Evolutionary conservation across 306 rosid genomes (phyloP).

Genomic region (Acacia confusa): DNA sequence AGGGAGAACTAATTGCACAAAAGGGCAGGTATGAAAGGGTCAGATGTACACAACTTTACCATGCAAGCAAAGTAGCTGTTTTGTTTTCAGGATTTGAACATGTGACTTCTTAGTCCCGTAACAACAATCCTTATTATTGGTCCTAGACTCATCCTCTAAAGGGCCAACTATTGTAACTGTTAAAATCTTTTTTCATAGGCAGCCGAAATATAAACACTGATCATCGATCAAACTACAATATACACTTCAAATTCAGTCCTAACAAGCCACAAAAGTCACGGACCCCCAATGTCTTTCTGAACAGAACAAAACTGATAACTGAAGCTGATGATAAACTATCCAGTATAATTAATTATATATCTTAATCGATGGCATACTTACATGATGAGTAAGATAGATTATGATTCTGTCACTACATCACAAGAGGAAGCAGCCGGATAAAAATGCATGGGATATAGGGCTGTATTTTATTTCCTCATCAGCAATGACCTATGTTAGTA

Average conservation of each 20-base stretch:
- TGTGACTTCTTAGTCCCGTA: no score
- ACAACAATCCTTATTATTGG: no score
- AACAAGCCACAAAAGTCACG: neutral
- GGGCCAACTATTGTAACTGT: neutral
- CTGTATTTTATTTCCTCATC: neutral
- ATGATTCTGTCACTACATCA: neutral
- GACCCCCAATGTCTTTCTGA: neutral
- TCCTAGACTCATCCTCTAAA: no score
- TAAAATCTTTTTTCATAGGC: neutral
- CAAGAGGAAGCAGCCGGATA: neutral
- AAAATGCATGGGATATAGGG: neutral
- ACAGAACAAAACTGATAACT: neutral
- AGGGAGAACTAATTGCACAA: neutral
- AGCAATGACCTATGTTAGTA: slow-evolving; percentile 3
- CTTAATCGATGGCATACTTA: neutral
- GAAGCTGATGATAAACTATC: neutral
- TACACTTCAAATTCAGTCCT: neutral
- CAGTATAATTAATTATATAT: neutral
- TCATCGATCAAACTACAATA: neutral
- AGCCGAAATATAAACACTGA: neutral
- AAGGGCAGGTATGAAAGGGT: no score
- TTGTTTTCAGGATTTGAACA: no score
- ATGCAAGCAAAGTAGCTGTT: no score
- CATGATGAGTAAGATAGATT: neutral
- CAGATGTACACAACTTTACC: no score